Conservation (phyloP, 2,329 filamentous ascomycete species). For the Aureobasidium lini region DNA sequence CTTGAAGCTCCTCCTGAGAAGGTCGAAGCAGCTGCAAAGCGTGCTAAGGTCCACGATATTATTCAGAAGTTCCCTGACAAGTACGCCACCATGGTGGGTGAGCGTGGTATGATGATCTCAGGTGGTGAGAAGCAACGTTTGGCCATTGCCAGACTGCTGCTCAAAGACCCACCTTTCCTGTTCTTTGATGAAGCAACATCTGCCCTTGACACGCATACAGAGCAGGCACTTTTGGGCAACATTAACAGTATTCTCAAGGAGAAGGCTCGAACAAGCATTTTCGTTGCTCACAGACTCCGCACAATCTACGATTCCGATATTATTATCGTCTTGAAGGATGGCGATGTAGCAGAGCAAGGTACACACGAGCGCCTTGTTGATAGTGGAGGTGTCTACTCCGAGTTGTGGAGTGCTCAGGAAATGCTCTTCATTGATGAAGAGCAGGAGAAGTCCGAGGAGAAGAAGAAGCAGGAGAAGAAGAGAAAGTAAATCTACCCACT, state of each 20-base stretch:
- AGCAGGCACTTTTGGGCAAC: slow-evolving; percentile 81
- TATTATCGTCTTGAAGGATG: slow-evolving; percentile 84
- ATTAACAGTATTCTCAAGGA: slow-evolving; percentile 89
- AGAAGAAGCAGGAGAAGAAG: slow-evolving; percentile 11
- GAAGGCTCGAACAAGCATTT: slow-evolving; percentile 83
- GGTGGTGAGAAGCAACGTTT: slow-evolving; percentile 87
- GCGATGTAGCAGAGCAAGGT: slow-evolving; percentile 78
- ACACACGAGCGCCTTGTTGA: slow-evolving; percentile 82
- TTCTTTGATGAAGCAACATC: slow-evolving; percentile 96
- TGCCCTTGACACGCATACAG: slow-evolving; percentile 86
- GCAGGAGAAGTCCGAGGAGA: slow-evolving; percentile 14
- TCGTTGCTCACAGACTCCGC: slow-evolving; percentile 83
- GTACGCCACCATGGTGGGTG: slow-evolving; percentile 84
- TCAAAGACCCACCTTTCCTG: slow-evolving; percentile 82
- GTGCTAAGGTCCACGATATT: slow-evolving; percentile 78
- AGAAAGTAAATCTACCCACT: neutral
- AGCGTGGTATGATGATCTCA: slow-evolving; percentile 93
- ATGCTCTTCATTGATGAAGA: slow-evolving; percentile 31
- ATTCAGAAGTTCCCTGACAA: slow-evolving; percentile 76
- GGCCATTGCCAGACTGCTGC: slow-evolving; percentile 71
- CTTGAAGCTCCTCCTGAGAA: slow-evolving; percentile 66
- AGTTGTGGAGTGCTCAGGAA: slow-evolving; percentile 68
- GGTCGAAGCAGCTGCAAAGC: slow-evolving; percentile 68
- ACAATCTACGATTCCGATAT: slow-evolving; percentile 89
- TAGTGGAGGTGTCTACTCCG: slow-evolving; percentile 69